phyloP scores from a whole-genome alignment of 2,329 filamentous ascomycete species.

The Scytalidium lignicola region DNA sequence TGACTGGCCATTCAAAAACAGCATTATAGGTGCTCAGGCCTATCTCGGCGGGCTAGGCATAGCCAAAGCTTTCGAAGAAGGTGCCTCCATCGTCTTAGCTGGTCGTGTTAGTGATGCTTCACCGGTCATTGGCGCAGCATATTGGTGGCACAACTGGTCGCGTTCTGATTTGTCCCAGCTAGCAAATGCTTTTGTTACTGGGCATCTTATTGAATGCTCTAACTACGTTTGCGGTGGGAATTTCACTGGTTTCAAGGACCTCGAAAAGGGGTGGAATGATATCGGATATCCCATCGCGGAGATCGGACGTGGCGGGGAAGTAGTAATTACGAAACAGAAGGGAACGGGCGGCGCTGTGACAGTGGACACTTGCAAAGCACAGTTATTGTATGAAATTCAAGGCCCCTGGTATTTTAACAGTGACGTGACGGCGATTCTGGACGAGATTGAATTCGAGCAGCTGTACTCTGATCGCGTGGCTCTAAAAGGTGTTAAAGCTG shows the following conservation, averaged over 20 bases:
- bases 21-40: conserved; percentile 12
- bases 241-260: conserved; percentile 22
- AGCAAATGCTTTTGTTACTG: conserved; percentile 29
- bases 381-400: conserved; percentile 34
- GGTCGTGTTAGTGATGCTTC: conserved; percentile 38
- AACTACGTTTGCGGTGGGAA: conserved; percentile 16
- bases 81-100: conserved; percentile 38
- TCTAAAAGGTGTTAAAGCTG: conserved; percentile 28
- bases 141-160: conserved; percentile 37
- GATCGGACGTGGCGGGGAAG: conserved; percentile 5
- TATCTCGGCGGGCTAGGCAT: conserved; percentile 35
- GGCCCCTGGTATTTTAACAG: conserved; percentile 29
- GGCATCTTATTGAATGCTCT: conserved; percentile 25
- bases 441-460: conserved; percentile 39
- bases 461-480: conserved; percentile 23
- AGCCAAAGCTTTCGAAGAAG: conserved; percentile 30
- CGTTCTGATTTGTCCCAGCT: conserved; percentile 27
- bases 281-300: conserved; percentile 16
- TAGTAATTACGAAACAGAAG: conserved; percentile 8
- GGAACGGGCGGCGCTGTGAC: conserved; percentile 9
- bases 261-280: conserved; percentile 12
- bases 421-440: conserved; percentile 26
- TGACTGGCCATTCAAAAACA: conserved; percentile 15
- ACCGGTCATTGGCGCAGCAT: conserved; percentile 34
- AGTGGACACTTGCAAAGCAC: conserved; percentile 24